A percentile compares a stretch with the other conserved stretches of the same genome.
These are phyloP conservation scores for Scheffersomyces titani DNA, from an alignment of 1,139 yeast species.

Conservation along the genomic window DNA sequence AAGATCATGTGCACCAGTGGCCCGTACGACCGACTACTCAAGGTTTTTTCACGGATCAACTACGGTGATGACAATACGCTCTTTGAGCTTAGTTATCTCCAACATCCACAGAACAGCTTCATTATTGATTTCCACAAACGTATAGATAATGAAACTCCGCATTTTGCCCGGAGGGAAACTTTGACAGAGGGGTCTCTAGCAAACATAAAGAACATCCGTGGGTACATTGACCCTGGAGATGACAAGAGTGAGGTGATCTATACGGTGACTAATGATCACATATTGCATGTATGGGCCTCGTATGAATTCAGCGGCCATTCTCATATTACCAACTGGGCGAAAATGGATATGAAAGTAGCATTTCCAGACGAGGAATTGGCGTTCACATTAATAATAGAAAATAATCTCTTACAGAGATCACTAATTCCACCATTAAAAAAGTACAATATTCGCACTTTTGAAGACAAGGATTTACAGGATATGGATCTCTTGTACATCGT, in stretches of 20 bases:
- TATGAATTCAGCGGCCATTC: constrained; percentile 61
- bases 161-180: not conserved
- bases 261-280: constrained; percentile 57
- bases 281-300: constrained; percentile 72
- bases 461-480: constrained; percentile 11
- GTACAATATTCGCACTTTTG: constrained; percentile 6
- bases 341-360: constrained; percentile 40
- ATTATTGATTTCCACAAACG: constrained; percentile 44
- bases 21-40: constrained; percentile 63
- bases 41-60: constrained; percentile 76
- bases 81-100: constrained; percentile 70
- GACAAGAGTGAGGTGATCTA: constrained; percentile 51
- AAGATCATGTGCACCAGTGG: constrained; percentile 64
- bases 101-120: constrained; percentile 53
- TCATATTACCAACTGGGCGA: constrained; percentile 62
- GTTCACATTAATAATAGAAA: constrained; percentile 59
- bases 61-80: constrained; percentile 66
- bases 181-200: constrained; percentile 34
- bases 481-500: constrained; percentile 59
- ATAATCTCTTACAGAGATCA: constrained; percentile 40
- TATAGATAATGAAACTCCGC: constrained; percentile 1
- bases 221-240: constrained; percentile 32
- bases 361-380: constrained; percentile 21
- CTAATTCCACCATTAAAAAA: not conserved
- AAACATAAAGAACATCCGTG: constrained; percentile 39